phyloP scores from a whole-genome alignment of 495 filamentous ascomycete species.

The Aspergillus heteromorphus region DNA sequence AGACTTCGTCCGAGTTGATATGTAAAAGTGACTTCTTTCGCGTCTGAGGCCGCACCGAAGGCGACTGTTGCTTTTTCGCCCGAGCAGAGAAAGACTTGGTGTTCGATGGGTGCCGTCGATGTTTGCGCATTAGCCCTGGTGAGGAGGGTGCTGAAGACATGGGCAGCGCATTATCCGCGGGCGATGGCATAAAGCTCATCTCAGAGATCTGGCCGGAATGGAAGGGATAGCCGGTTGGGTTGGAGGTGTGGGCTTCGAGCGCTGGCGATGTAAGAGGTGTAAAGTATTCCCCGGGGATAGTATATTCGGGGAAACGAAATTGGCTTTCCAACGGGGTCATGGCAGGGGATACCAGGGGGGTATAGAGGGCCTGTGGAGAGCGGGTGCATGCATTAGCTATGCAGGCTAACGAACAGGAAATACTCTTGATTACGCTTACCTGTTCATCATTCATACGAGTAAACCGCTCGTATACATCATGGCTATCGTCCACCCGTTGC shows the following conservation, averaged over 20 bases:
- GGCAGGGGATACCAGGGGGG: conserved; percentile 88
- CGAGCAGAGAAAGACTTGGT: conserved; percentile 37
- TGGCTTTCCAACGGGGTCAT: conserved; percentile 86
- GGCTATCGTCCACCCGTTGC: conserved; percentile 53
- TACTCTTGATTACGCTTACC: conserved; percentile 42
- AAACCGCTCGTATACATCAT: conserved; percentile 66
- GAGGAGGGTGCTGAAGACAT: conserved; percentile 24
- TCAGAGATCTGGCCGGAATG: conserved; percentile 33
- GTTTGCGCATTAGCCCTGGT: conserved; percentile 28
- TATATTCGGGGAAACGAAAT: conserved; percentile 76
- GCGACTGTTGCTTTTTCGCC: conserved; percentile 68
- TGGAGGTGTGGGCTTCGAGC: conserved; percentile 70
- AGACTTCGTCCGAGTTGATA: conserved; percentile 47
- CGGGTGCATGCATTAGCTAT: conserved; percentile 22
- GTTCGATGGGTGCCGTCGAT: conserved; percentile 35
- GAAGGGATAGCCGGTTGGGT: conserved; percentile 32
- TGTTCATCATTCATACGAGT: conserved; percentile 74
- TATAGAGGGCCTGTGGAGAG: conserved; percentile 66
- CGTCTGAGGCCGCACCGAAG: conserved; percentile 72
- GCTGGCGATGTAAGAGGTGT: conserved; percentile 92
- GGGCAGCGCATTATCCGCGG: conserved; percentile 41
- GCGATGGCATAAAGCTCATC: conserved; percentile 41
- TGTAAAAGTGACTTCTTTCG: conserved; percentile 57
- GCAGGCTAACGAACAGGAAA: not conserved
- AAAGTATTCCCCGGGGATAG: conserved; percentile 83